These are phyloP conservation scores for Mortierella sp. DNA, from an alignment of 371 early-diverging fungal genomes.

Conservation along the genomic window DNA sequence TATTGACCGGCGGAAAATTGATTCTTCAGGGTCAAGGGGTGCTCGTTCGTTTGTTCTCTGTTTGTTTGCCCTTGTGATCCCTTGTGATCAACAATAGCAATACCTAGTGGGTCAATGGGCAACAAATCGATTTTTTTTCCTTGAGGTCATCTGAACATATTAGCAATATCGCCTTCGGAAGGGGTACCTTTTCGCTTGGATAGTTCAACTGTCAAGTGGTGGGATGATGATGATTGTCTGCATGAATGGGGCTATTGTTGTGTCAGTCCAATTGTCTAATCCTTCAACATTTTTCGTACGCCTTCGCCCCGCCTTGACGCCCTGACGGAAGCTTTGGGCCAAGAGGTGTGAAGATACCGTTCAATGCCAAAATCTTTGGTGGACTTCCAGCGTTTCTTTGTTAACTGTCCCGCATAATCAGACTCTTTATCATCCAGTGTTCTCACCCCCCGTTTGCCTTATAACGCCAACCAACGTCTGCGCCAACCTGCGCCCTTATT, in stretches of 20 bases:
- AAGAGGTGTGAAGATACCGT: slow-evolving; percentile 12
- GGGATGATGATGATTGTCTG: background rate
- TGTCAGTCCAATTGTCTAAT: background rate
- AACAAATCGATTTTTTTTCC: background rate
- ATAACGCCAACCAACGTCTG: background rate
- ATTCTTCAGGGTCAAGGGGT: background rate
- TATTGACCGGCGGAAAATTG: background rate
- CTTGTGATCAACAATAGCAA: background rate
- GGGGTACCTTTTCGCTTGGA: too few relatives aligned
- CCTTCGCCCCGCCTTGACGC: background rate
- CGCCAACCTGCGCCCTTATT: background rate
- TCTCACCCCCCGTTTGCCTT: background rate
- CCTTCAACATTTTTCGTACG: background rate
- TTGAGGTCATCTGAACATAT: slow-evolving; percentile 8
- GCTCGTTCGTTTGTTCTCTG: too few relatives aligned
- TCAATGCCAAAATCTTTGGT: too few relatives aligned
- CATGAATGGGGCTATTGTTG: background rate
- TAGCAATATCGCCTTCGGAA: too few relatives aligned
- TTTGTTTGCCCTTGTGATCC: too few relatives aligned
- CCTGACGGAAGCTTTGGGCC: background rate
- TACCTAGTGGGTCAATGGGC: background rate
- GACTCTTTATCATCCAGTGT: too few relatives aligned
- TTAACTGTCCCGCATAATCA: slow-evolving; percentile 2
- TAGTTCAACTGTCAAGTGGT: too few relatives aligned
- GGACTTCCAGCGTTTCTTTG: too few relatives aligned